Base-by-base conservation (phyloP, 768 basidiomycete species). In the Trametopsis cervina region DNA sequence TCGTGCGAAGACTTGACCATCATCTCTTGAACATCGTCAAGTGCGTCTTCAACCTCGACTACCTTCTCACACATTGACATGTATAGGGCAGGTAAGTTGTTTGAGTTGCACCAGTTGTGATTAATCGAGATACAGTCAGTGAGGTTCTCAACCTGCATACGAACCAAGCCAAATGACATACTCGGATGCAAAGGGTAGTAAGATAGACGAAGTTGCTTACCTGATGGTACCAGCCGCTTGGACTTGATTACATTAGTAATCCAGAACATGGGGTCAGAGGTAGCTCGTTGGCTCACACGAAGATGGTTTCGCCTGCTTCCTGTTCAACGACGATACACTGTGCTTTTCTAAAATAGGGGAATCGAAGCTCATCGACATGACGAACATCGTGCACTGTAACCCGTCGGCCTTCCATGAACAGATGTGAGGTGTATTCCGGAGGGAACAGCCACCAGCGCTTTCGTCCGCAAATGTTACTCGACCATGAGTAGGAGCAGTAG, bases 51-150 rank as follows among this genome's bases (percentile, higher is more conserved):
- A 35, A 63, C 62, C 25, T 60, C 60, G 7, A 40, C 43, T 10
- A 63, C 58, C 42, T 60, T 60, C 21, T 55, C 55, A 44, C 62
- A 61, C 55, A 63, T 63, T 0, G 62, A 58, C 1, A 35, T 38
- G 46, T 63, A 63, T 12, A 63, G 51, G 20, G 55, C 49, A 4
- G 58, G 62, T 1, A 63, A 53, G 44, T 60, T 61, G 23, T 57
- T 54, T 7, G 62, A 49, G 58, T 63, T 63, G 54, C 58, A 63
- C 62, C 62, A 63, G 47, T 63, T 63, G 56, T 63, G 62, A 44
- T 63, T 63, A 52, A 63, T 61, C 1, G 62, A 63, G 20, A 63
- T 56, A 49, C 62, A 63, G 13, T 49, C 53, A 3, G 62, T 63
- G 17, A 63, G 51, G 44, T 63, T 63, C 46, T 58, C 59, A n/a